Conservation (phyloP, 208 protist species). For the Porcisia hertigi region DNA sequence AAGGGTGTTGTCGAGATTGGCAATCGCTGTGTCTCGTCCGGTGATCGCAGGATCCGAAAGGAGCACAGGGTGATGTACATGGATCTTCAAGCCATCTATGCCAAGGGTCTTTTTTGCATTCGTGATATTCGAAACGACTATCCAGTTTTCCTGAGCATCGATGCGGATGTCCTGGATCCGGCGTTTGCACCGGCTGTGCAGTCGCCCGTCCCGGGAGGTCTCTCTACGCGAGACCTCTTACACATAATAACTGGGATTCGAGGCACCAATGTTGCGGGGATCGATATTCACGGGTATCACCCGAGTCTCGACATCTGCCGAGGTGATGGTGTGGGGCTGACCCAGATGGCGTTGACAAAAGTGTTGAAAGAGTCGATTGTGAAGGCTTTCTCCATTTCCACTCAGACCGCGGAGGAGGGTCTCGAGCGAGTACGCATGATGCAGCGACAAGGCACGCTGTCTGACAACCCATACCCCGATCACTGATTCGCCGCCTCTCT, state of each 20-base stretch:
- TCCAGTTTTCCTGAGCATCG: constrained; percentile 81
- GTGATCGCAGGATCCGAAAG: constrained; percentile 73
- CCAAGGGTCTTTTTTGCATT: constrained; percentile 83
- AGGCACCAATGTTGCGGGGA: constrained; percentile 75
- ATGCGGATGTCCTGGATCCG: constrained; percentile 78
- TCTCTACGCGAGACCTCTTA: constrained; percentile 77
- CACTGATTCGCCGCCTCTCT: constrained; percentile 23
- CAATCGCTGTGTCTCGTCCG: constrained; percentile 68
- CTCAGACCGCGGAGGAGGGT: constrained; percentile 82
- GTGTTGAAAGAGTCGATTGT: constrained; percentile 80
- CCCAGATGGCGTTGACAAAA: constrained; percentile 72
- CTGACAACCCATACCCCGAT: constrained; percentile 84
- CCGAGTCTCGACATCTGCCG: constrained; percentile 59
- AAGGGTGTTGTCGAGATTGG: constrained; percentile 83
- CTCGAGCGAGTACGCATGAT: constrained; percentile 75
- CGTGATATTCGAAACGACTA: constrained; percentile 88
- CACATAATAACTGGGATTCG: constrained; percentile 81
- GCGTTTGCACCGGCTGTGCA: constrained; percentile 71
- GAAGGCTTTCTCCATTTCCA: constrained; percentile 78
- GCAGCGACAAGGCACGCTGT: constrained; percentile 80
- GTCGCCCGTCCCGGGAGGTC: constrained; percentile 55
- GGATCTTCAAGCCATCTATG: constrained; percentile 88
- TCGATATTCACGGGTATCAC: constrained; percentile 79
- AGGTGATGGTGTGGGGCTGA: constrained; percentile 70
- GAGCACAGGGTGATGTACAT: constrained; percentile 85